Evolutionary conservation across 495 filamentous ascomycete genomes (phyloP), one percentile per base, ranked within the genome.

Genomic region (Talaromyces borbonicus): DNA sequence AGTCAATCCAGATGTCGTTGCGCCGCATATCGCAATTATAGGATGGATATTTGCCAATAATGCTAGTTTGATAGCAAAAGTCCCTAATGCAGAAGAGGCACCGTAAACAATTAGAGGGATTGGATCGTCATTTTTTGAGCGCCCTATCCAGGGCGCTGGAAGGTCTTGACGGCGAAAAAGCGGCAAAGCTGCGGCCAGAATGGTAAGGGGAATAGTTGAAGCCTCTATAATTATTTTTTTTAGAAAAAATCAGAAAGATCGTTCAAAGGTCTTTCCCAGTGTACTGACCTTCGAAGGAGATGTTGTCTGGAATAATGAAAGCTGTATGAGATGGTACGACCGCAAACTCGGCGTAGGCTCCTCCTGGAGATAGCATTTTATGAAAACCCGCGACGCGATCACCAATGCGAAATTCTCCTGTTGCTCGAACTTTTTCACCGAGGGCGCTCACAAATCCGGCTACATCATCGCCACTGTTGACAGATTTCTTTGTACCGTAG

Each of bases 381-480:
- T 87, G 83, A 57, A 87, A 85, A 6, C 77, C 80, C 7, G 74
- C 80, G 1, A 89, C 84, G 20, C 79, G 73, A 53, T 87, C 84
- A 23, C 84, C 83, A 1, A 66, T 66, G 24, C 72, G 69, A 65
- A 85, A 84, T 45, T 79, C 78, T 11, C 26, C 26, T 5, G 12
- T 43, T 5, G 15, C 9, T 20, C 8, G 11, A 11, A 84, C 79
- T 44, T 75, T 69, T 15, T 65, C 51, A 27, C 83, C 83, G 30
- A 84, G 76, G 2, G 60, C 51, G 27, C 80, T 61, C 14, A 87
- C 74, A 27, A 78, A 63, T 33, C 84, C 83, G 14, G 81, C 81
- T 43, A 86, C 83, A 54, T 88, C 83, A 56, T 88, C 82, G 44
- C 84, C 83, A 37, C 63, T 53, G 63, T 87, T 87, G 5, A 48